Conservation (phyloP, 345 rosid genomes). For the Gossypium mustelinum region DNA sequence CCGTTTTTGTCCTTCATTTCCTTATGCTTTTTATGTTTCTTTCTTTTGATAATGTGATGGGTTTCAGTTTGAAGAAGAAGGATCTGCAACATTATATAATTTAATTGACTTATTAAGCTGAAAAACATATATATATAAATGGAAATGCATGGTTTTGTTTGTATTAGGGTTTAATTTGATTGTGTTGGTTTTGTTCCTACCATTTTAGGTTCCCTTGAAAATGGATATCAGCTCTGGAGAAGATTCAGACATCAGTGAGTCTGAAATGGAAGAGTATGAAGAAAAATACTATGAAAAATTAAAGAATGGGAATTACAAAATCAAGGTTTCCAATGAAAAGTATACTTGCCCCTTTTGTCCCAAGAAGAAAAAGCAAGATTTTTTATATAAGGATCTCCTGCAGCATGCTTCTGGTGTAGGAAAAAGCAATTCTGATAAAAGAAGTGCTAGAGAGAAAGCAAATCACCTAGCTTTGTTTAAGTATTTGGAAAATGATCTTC, state of each 20-base stretch:
- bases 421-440: conserved; percentile 61
- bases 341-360: conserved; percentile 82
- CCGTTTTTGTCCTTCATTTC: background rate
- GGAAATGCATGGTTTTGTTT: conserved; percentile 3
- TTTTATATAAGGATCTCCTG: conserved; percentile 62
- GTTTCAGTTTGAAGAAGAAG: background rate
- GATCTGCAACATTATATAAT: background rate
- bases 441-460: conserved; percentile 70
- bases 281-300: conserved; percentile 57
- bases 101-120: background rate
- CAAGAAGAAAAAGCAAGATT: conserved; percentile 60
- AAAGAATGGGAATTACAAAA: conserved; percentile 60
- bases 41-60: background rate
- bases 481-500: conserved; percentile 61
- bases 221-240: conserved; percentile 33
- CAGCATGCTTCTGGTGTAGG: conserved; percentile 99
- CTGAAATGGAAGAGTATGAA: conserved; percentile 46
- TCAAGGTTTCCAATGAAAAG: conserved; percentile 49
- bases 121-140: background rate
- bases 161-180: background rate
- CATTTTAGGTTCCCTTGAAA: conserved; percentile 11
- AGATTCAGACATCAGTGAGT: conserved; percentile 42
- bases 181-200: background rate
- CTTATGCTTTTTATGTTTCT: background rate
- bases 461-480: conserved; percentile 76